Percentiles rank a stretch among this genome's conserved stretches.
These are phyloP conservation scores for Berkeleyomyces basicola DNA, from an alignment of 2,329 filamentous ascomycete species.

Conservation along the genomic window DNA sequence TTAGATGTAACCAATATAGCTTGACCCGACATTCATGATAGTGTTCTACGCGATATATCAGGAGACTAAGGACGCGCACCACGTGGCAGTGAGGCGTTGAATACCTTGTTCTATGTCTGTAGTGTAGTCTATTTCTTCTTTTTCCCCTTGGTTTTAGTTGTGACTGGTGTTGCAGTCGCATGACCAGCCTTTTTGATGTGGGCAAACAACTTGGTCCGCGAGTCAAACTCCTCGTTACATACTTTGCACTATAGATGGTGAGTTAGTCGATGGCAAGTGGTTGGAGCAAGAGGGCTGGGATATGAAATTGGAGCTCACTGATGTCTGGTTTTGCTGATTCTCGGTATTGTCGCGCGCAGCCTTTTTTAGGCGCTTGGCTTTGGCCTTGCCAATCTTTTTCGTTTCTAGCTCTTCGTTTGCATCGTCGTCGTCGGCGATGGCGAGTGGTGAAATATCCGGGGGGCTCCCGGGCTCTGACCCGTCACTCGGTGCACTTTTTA, in stretches of 20 bases:
- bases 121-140: not conserved
- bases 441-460: not conserved
- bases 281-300: not conserved
- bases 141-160: slow-evolving; percentile 5
- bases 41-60: not conserved
- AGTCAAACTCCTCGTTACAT: slow-evolving; percentile 34
- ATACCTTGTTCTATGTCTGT: no score
- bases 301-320: slow-evolving; percentile 19
- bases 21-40: no score
- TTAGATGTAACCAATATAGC: no score
- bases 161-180: slow-evolving; percentile 30
- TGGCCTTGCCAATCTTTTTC: slow-evolving; percentile 11
- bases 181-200: slow-evolving; percentile 54
- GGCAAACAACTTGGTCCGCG: slow-evolving; percentile 54
- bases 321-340: slow-evolving; percentile 19
- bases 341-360: slow-evolving; percentile 21
- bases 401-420: not conserved
- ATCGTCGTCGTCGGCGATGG: not conserved
- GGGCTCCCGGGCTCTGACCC: no score
- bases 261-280: not conserved
- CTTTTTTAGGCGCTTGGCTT: slow-evolving; percentile 12
- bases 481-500: not conserved
- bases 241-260: slow-evolving; percentile 15
- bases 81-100: not conserved
- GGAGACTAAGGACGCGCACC: not conserved